These are phyloP conservation scores for Amanita jacksonii DNA, from an alignment of 768 basidiomycete genomes.

Conservation along the genomic window DNA sequence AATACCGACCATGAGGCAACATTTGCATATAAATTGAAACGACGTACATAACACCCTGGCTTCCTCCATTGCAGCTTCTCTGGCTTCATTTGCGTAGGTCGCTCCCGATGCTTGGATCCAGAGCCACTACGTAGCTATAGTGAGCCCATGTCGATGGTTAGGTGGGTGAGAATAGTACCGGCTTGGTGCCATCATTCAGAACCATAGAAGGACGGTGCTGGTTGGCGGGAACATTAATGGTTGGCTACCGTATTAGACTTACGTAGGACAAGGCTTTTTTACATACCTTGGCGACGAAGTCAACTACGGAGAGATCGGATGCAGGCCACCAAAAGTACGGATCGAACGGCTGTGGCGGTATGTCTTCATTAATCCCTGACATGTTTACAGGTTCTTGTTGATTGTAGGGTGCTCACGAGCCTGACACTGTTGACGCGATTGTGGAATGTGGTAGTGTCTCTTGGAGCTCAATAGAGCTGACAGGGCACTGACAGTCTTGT, in stretches of 20 bases:
- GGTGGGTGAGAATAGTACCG: conserved; percentile 27
- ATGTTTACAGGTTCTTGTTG: no score
- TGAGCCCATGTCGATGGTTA: neutral
- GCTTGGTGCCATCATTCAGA: conserved; percentile 67
- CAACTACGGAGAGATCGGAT: conserved; percentile 32
- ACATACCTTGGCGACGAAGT: conserved; percentile 47
- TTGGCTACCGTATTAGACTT: no score
- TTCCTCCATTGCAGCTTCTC: conserved; percentile 32
- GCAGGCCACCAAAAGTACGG: conserved; percentile 43
- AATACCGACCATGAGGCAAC: neutral
- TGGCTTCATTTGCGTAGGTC: neutral
- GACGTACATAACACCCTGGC: conserved; percentile 35
- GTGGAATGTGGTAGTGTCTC: no score
- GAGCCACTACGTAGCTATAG: conserved; percentile 44
- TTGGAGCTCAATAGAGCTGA: no score
- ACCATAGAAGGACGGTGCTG: conserved; percentile 75
- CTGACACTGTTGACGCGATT: no score
- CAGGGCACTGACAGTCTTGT: no score
- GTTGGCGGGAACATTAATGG: neutral
- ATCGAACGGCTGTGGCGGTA: conserved; percentile 26
- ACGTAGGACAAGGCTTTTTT: neutral
- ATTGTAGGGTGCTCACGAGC: no score
- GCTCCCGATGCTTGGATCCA: conserved; percentile 37
- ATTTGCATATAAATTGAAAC: neutral
- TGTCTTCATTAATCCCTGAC: conserved; percentile 29